These are phyloP conservation scores for Blepharisma stoltei DNA, from an alignment of 73 alveolate species.

Conservation along the genomic window DNA sequence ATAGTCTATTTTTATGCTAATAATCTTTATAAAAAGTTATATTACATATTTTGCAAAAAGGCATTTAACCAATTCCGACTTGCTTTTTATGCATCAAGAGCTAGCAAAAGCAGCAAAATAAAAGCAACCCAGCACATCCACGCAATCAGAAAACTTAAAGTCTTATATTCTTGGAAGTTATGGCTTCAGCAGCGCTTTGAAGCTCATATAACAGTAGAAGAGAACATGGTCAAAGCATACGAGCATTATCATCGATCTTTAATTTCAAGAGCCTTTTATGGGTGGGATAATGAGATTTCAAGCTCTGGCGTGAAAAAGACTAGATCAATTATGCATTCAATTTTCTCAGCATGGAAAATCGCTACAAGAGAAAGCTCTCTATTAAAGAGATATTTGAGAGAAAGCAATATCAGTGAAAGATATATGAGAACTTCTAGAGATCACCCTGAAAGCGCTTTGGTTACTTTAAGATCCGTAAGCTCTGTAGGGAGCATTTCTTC, in stretches of 20 bases:
- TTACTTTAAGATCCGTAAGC: neutral
- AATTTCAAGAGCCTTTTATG: conserved; percentile 6
- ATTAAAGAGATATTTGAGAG: neutral
- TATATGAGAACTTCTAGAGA: neutral
- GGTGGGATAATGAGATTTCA: conserved; percentile 10
- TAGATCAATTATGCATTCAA: neutral
- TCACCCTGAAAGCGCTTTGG: neutral
- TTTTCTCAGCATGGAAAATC: conserved; percentile 19
- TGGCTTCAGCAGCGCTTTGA: too few species aligned
- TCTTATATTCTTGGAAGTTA: too few species aligned
- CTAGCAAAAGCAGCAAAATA: too few species aligned
- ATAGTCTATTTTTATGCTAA: too few species aligned
- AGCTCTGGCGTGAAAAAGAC: neutral
- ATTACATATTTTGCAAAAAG: too few species aligned
- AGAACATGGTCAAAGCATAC: neutral
- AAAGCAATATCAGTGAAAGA: conserved; percentile 16
- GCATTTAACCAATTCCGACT: too few species aligned
- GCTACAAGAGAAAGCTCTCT: neutral
- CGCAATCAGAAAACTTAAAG: too few species aligned
- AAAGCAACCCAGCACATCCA: too few species aligned
- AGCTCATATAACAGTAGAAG: neutral
- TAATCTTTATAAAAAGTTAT: too few species aligned
- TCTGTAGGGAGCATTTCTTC: neutral
- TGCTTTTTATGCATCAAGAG: too few species aligned
- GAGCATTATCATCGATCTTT: neutral